Percentiles rank a stretch among this genome's conserved stretches.
Evolutionary conservation across 371 early-diverging fungal genomes (phyloP).

Genomic region (Mortierella sp.): DNA sequence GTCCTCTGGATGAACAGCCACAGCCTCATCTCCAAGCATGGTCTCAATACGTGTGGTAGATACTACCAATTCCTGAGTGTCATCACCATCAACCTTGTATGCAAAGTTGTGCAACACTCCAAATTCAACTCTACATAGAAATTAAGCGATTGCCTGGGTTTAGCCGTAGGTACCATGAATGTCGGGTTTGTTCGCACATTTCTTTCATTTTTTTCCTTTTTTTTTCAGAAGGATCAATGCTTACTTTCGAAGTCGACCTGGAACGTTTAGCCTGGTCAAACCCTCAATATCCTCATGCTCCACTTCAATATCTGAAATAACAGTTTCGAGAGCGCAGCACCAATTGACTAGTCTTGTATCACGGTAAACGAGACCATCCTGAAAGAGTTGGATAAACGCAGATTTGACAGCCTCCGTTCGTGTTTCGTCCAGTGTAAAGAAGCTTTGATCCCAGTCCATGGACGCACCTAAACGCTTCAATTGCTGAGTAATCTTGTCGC

Average conservation of each 20-base stretch:
- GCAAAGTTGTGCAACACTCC: slow-evolving; percentile 80
- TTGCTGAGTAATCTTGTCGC: slow-evolving; percentile 71
- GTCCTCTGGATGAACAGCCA: slow-evolving; percentile 96
- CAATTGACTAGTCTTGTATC: slow-evolving; percentile 95
- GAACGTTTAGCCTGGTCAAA: slow-evolving; percentile 42
- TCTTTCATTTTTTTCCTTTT: not conserved
- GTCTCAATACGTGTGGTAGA: slow-evolving; percentile 99
- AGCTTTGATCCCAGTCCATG: slow-evolving; percentile 86
- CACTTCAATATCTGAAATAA: slow-evolving; percentile 95
- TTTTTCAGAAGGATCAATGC: not conserved
- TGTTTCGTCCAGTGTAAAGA: slow-evolving; percentile 93
- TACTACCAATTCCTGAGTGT: slow-evolving; percentile 78
- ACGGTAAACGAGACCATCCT: slow-evolving; percentile 93
- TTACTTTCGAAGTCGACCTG: slow-evolving; percentile 52
- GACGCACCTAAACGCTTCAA: slow-evolving; percentile 85
- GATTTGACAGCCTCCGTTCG: slow-evolving; percentile 85
- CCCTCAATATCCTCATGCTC: slow-evolving; percentile 49
- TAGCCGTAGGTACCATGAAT: not conserved
- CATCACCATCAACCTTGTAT: slow-evolving; percentile 70
- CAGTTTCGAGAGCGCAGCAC: slow-evolving; percentile 94
- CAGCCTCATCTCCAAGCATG: slow-evolving; percentile 98
- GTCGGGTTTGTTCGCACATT: not conserved
- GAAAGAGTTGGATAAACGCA: slow-evolving; percentile 89
- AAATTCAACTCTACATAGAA: slow-evolving; percentile 77
- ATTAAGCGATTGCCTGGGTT: not conserved